phyloP scores from a whole-genome alignment of 768 basidiomycete genomes.

The Polyporus arcularius region DNA sequence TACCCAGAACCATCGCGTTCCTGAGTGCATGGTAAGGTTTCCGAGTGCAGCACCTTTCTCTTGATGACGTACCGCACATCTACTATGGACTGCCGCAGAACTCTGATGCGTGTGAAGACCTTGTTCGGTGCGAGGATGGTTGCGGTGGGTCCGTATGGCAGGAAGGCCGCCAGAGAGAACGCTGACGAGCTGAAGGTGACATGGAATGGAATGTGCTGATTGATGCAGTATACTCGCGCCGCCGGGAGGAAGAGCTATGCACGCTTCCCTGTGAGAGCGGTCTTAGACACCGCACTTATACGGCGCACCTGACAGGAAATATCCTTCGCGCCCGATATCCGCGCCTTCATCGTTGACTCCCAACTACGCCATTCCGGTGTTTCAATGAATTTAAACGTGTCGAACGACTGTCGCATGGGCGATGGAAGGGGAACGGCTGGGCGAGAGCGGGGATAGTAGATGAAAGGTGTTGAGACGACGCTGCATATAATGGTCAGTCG shows the following conservation, averaged over 20 bases:
- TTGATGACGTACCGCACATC: conserved; percentile 51
- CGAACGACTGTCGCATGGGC: conserved; percentile 35
- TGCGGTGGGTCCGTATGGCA: conserved; percentile 56
- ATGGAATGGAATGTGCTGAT: conserved; percentile 67
- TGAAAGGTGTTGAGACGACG: conserved; percentile 57
- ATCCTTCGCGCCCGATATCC: conserved; percentile 21
- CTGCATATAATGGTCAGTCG: conserved; percentile 33
- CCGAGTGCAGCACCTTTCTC: not conserved
- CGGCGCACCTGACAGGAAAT: conserved; percentile 39
- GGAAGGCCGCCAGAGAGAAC: conserved; percentile 57
- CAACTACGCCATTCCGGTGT: conserved; percentile 53
- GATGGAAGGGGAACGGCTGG: conserved; percentile 54
- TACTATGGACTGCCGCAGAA: conserved; percentile 68
- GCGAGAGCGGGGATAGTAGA: conserved; percentile 66
- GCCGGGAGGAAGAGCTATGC: conserved; percentile 54
- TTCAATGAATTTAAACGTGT: conserved; percentile 42
- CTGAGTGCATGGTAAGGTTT: conserved; percentile 30
- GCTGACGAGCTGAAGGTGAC: conserved; percentile 58
- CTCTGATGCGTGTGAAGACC: conserved; percentile 52
- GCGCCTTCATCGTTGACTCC: conserved; percentile 37
- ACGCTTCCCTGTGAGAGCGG: not conserved
- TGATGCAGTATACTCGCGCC: conserved; percentile 58
- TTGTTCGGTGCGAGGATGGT: conserved; percentile 23
- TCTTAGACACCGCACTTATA: not conserved
- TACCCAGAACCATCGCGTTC: conserved; percentile 46